Percentiles rank a stretch among this genome's conserved stretches.
phyloP scores from a whole-genome alignment of 495 filamentous ascomycete species.

The Aspergillus sclerotiicarbonarius region DNA sequence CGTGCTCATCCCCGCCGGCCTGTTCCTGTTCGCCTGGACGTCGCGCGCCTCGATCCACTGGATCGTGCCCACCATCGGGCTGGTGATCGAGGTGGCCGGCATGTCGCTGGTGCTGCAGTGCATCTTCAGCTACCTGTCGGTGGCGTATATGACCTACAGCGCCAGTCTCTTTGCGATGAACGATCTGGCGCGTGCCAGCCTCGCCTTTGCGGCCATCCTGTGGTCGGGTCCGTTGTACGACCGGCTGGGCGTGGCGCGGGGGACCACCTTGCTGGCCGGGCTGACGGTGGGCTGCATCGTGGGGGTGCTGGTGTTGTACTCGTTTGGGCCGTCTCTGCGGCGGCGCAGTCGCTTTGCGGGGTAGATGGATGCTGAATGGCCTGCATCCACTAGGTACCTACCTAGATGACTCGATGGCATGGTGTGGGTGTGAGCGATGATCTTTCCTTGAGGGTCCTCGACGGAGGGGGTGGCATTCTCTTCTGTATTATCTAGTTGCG shows the following conservation, averaged over 20 bases:
- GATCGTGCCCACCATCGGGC: conserved; percentile 60
- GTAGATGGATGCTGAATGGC: too few species aligned
- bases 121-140: conserved; percentile 44
- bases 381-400: too few species aligned
- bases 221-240: conserved; percentile 42
- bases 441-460: too few species aligned
- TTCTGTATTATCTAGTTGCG: too few species aligned
- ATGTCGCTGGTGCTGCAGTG: conserved; percentile 19
- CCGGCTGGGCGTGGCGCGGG: conserved; percentile 59
- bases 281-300: conserved; percentile 28
- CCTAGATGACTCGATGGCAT: too few species aligned
- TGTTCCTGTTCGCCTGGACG: conserved; percentile 61
- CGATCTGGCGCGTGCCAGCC: conserved; percentile 2
- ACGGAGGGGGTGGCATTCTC: too few species aligned
- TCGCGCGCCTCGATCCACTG: conserved; percentile 45
- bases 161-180: conserved; percentile 52
- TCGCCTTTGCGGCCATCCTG: conserved; percentile 37
- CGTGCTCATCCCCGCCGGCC: conserved; percentile 44
- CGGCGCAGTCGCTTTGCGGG: neutral
- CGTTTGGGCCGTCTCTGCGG: neutral
- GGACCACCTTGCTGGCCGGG: conserved; percentile 56
- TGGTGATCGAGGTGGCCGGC: conserved; percentile 38
- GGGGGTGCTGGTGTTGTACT: conserved; percentile 9
- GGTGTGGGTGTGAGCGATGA: too few species aligned
- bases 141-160: conserved; percentile 41